Base-by-base conservation (phyloP, 1,284 basidiomycete species). In the Volvariella volvacea region DNA sequence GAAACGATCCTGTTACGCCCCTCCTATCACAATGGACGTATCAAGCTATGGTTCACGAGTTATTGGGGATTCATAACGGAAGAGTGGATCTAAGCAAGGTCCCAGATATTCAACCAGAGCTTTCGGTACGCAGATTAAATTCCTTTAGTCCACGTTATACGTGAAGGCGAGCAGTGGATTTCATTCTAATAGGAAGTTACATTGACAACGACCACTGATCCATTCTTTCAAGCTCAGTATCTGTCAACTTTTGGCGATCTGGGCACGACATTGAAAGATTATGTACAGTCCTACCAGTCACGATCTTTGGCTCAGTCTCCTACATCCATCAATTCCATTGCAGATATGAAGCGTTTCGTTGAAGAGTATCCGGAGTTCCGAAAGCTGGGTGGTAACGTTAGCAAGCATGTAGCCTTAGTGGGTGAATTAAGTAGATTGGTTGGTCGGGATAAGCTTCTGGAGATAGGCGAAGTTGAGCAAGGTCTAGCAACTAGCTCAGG, bases 11-110 rank as follows among this genome's bases (percentile, higher is more conserved):
- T 2, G 92, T 99, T 12, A 99, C 96, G 0, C 96, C 96, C 2
- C 67, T 99, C n/a, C 73, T 99, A 21, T 90, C 91, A 1, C 96
- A 97, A 63, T 99, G 96, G 96, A 99, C 96, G 10, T 99, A 99
- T 66, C 95, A 99, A 63, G 96, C 96, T 1, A 98, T 99, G 95
- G 95, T 98, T 0, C 96, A 99, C 58, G 96, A 99, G 62, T 71
- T 97, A 9, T 68, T 99, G 8, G 90, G 91, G 0, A 96, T 99
- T 48, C 84, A 88, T 53, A 98, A 98, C 60, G 95, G 94, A 14
- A 78, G 96, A 39, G 93, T 99, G 4, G 84, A 89, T 58, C 68
- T 95, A 33, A 80, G 77, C 45, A 71, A 83, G 48, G 88, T 93
- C n/a, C 89, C 90, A 14, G 93, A 92, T 53, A 86, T 95, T 45